Evolutionary conservation across 116 monocot genomes (phyloP), one percentile per base, ranked within the genome.

Genomic region (Trichopus zeylanicus): DNA sequence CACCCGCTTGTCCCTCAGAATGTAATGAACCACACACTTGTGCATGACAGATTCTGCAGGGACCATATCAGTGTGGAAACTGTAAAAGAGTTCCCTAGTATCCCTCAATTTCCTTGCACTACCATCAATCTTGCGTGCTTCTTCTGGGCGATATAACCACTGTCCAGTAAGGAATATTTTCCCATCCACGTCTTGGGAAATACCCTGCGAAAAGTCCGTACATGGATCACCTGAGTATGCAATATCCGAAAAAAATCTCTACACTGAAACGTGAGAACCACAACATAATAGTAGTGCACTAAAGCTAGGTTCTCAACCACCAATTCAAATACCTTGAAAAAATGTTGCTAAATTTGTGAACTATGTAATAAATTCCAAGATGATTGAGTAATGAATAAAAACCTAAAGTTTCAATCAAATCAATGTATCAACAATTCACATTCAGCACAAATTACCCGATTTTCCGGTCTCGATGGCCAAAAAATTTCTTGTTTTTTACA

Each of bases 21-120:
- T 67, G 67, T 84, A 95, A 77, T 95, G 90, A 10, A 87, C 84
- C 5, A 95, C 77, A 31, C 95, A 95, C 31, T 79, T 78, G 59
- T 95, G 95, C 90, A 90, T 90, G 15, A 95, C 90, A 13, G 87
- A 90, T 76, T 95, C 95, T 24, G 95, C 90, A 29, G 90, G 87
- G 9, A 95, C 84, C 9, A 87, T 79, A 66, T 95, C 95, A 20
- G 79, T 67, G 62, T 95, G 95, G 33, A 83, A 90, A 57, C 90
- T 95, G 53, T 90, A 95, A 56, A 84, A 95, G 3, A 95, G 68
- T 56, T 95, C 90, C 51, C 90, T 73, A 1, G 81, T 81, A 68
- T 95, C 90, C 12, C 56, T 62, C 52, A 71, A 38, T 58, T 71
- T 69, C 83, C 84, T 87, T 59, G 28, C 70, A 12, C 87, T 87